Conservation (phyloP, 1,284 basidiomycete genomes). For the Pholiota adiposa region DNA sequence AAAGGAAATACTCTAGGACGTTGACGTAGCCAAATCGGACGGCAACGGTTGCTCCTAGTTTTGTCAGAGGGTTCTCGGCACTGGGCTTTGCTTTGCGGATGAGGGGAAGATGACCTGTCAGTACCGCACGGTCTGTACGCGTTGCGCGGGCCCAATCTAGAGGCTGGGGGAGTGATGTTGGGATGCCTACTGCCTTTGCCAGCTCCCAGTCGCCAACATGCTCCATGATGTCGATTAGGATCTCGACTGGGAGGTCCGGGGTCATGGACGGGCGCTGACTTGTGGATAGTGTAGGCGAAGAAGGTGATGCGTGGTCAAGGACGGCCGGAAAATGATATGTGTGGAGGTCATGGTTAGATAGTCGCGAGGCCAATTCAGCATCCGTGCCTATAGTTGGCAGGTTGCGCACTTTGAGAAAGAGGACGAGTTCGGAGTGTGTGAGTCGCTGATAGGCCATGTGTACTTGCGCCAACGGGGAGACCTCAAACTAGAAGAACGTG, state of each 20-base stretch:
- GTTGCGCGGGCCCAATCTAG: conserved; percentile 73
- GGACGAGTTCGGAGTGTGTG: conserved; percentile 64
- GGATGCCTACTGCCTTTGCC: conserved; percentile 72
- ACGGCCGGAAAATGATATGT: conserved; percentile 62
- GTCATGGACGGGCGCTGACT: conserved; percentile 33
- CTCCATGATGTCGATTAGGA: conserved; percentile 77
- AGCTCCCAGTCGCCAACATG: conserved; percentile 83
- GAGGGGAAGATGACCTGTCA: conserved; percentile 61
- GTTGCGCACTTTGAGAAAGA: conserved; percentile 74
- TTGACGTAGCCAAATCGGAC: conserved; percentile 77
- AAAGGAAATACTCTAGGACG: conserved; percentile 72
- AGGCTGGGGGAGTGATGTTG: conserved; percentile 67
- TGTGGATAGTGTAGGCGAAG: conserved; percentile 23
- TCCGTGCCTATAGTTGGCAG: conserved; percentile 65
- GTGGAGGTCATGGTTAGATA: conserved; percentile 73
- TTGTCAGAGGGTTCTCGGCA: conserved; percentile 59
- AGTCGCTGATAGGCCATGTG: conserved; percentile 71
- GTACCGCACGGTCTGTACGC: conserved; percentile 67
- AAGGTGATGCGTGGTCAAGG: conserved; percentile 29
- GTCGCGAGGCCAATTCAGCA: conserved; percentile 64
- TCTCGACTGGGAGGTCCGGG: conserved; percentile 72
- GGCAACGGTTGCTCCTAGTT: conserved; percentile 64
- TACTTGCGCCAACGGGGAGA: conserved; percentile 50
- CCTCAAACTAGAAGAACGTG: conserved; percentile 33
- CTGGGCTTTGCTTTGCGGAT: conserved; percentile 62